Evolutionary conservation across 495 filamentous ascomycete species (phyloP).

Genomic region (Cryomyces antarcticus): DNA sequence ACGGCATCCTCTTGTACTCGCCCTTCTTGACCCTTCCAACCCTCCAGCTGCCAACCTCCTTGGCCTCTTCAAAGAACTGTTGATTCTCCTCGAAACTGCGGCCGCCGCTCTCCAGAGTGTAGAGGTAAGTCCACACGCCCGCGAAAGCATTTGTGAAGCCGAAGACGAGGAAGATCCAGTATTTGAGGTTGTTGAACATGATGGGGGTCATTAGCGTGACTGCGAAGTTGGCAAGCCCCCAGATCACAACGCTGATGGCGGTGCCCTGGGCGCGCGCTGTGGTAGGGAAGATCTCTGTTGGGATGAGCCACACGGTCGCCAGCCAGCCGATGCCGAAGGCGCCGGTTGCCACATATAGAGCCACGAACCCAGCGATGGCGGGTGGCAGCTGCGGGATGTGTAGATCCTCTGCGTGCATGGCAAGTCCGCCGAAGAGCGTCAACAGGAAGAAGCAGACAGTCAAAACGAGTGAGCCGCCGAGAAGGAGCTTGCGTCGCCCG

Average conservation of each 20-base stretch:
- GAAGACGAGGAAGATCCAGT: slow-evolving; percentile 35
- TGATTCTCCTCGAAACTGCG: slow-evolving; percentile 36
- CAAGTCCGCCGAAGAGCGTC: slow-evolving; percentile 25
- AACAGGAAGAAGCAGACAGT: slow-evolving; percentile 25
- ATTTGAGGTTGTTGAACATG: slow-evolving; percentile 33
- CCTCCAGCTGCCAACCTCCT: slow-evolving; percentile 24
- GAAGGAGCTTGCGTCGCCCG: slow-evolving; percentile 30
- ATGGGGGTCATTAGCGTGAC: slow-evolving; percentile 35
- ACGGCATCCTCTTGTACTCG: slow-evolving; percentile 25
- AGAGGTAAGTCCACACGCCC: slow-evolving; percentile 29
- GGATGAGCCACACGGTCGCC: slow-evolving; percentile 34
- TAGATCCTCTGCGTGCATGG: slow-evolving; percentile 14
- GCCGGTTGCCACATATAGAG: slow-evolving; percentile 29
- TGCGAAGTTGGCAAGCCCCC: slow-evolving; percentile 35
- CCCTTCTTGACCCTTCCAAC: slow-evolving; percentile 27
- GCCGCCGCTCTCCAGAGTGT: slow-evolving; percentile 30
- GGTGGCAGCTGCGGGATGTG: slow-evolving; percentile 18
- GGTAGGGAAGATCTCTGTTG: slow-evolving; percentile 36
- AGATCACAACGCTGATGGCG: slow-evolving; percentile 31
- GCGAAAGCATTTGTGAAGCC: slow-evolving; percentile 30
- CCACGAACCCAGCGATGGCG: slow-evolving; percentile 25
- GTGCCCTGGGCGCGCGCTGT: slow-evolving; percentile 32
- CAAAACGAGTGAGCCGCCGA: slow-evolving; percentile 25
- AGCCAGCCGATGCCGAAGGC: slow-evolving; percentile 39
- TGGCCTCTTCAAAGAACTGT: slow-evolving; percentile 29